Evolutionary conservation across 225 moss, liverwort and hornwort species (phyloP).

Genomic region (Physcomitrium patens): DNA sequence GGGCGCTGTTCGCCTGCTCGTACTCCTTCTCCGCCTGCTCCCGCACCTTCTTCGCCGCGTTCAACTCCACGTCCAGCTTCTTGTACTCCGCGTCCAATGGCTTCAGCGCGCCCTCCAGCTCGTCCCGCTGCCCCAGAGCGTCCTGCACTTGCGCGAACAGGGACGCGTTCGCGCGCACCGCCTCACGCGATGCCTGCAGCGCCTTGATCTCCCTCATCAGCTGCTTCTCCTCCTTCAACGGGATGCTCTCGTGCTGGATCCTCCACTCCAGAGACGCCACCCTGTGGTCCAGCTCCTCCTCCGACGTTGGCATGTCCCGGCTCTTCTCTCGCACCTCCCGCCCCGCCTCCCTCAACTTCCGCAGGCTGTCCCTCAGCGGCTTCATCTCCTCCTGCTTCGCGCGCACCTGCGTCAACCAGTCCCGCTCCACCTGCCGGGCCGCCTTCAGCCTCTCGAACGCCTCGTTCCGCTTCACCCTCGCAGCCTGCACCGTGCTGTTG

Average conservation of each 20-base stretch:
- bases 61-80: conserved; percentile 46
- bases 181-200: conserved; percentile 66
- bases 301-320: conserved; percentile 62
- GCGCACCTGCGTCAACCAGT: conserved; percentile 43
- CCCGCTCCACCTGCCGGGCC: conserved; percentile 55
- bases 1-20: conserved; percentile 40
- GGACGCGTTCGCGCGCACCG: conserved; percentile 66
- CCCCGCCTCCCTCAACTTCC: conserved; percentile 53
- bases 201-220: conserved; percentile 77
- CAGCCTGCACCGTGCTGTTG: conserved; percentile 54
- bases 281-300: conserved; percentile 63
- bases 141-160: conserved; percentile 54
- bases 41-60: conserved; percentile 32
- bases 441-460: conserved; percentile 62
- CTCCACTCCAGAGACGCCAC: conserved; percentile 71
- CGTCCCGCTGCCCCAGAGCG: conserved; percentile 62
- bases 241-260: conserved; percentile 87
- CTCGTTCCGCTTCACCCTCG: conserved; percentile 55
- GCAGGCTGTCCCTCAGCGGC: conserved; percentile 52
- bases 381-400: conserved; percentile 50
- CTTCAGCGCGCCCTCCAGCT: conserved; percentile 68
- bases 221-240: conserved; percentile 79
- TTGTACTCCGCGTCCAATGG: conserved; percentile 46
- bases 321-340: conserved; percentile 51
- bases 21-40: conserved; percentile 48